phyloP scores from a whole-genome alignment of 148 eudicot species.

The Chenopodium berlandieri region DNA sequence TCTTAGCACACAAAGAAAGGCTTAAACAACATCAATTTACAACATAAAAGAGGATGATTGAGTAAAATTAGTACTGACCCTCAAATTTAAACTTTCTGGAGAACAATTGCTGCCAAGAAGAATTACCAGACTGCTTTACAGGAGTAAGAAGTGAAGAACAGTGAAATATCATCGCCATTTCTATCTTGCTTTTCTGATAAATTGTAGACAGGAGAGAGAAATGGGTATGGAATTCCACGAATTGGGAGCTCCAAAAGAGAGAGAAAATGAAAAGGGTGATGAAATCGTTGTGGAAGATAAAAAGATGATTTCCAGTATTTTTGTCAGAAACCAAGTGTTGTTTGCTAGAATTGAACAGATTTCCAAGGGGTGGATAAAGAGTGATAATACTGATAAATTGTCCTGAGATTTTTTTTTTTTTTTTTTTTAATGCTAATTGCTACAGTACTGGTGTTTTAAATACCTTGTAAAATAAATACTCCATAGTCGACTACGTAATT shows the following conservation, averaged over 20 bases:
- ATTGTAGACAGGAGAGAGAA: neutral
- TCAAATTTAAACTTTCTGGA: slow-evolving; percentile 19
- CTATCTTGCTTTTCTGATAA: neutral
- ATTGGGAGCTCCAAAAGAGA: neutral
- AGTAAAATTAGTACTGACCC: slow-evolving; percentile 16
- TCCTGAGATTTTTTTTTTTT: no score
- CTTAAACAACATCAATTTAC: neutral
- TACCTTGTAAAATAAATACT: no score
- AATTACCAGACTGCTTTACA: slow-evolving; percentile 18
- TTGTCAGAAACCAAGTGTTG: neutral
- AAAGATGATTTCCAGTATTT: neutral
- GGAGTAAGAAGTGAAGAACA: slow-evolving; percentile 33
- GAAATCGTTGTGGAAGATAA: neutral
- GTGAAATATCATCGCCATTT: slow-evolving; percentile 33
- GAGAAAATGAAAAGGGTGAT: neutral
- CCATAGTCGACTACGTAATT: no score
- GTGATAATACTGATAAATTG: neutral
- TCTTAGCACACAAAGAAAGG: neutral
- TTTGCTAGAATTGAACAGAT: neutral
- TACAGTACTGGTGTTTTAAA: no score
- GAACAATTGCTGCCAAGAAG: slow-evolving; percentile 21
- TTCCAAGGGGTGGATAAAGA: neutral
- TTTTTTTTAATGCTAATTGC: no score
- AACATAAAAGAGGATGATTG: neutral
- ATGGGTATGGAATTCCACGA: neutral